Conservation (phyloP, 2,329 filamentous ascomycete genomes). For the Acarospora socialis region DNA sequence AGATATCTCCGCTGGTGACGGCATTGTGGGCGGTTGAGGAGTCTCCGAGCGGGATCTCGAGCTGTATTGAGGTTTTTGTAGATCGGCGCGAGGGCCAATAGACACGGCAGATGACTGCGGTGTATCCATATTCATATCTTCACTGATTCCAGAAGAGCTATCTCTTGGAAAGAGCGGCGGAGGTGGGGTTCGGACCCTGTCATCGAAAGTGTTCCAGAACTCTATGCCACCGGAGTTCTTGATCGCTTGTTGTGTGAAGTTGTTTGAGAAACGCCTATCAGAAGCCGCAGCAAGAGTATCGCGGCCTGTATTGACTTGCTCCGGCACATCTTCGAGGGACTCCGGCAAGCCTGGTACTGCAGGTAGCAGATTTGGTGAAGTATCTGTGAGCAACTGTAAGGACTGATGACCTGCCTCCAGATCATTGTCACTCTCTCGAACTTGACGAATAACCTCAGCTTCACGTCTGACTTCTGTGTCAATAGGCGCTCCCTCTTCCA, state of each 20-base stretch:
- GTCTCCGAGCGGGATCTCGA: slow-evolving; percentile 26
- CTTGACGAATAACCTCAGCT: slow-evolving; percentile 89
- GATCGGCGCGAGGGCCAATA: slow-evolving; percentile 16
- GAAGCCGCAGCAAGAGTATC: slow-evolving; percentile 19
- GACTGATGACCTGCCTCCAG: slow-evolving; percentile 28
- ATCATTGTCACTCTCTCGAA: slow-evolving; percentile 65
- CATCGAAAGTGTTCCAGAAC: slow-evolving; percentile 71
- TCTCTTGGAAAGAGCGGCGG: slow-evolving; percentile 26
- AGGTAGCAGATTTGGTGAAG: slow-evolving; percentile 52
- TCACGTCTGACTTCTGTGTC: slow-evolving; percentile 83
- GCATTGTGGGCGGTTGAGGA: slow-evolving; percentile 25
- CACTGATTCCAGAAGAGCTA: slow-evolving; percentile 48
- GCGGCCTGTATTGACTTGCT: slow-evolving; percentile 51
- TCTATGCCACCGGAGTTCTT: slow-evolving; percentile 57
- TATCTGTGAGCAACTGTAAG: slow-evolving; percentile 42
- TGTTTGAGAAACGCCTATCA: slow-evolving; percentile 39
- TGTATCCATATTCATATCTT: slow-evolving; percentile 61
- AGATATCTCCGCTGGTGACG: slow-evolving; percentile 57
- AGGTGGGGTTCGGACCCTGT: slow-evolving; percentile 39
- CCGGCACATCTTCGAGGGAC: slow-evolving; percentile 52
- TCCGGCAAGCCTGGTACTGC: slow-evolving; percentile 41
- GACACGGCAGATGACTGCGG: slow-evolving; percentile 24
- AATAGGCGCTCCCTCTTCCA: slow-evolving; percentile 75
- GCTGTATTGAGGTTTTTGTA: slow-evolving; percentile 22
- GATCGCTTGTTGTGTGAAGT: slow-evolving; percentile 61